Evolutionary conservation across 192 early-diverging fungal species (phyloP), one percentile per base, ranked within the genome.

Genomic region (Chytriomyces sp.): DNA sequence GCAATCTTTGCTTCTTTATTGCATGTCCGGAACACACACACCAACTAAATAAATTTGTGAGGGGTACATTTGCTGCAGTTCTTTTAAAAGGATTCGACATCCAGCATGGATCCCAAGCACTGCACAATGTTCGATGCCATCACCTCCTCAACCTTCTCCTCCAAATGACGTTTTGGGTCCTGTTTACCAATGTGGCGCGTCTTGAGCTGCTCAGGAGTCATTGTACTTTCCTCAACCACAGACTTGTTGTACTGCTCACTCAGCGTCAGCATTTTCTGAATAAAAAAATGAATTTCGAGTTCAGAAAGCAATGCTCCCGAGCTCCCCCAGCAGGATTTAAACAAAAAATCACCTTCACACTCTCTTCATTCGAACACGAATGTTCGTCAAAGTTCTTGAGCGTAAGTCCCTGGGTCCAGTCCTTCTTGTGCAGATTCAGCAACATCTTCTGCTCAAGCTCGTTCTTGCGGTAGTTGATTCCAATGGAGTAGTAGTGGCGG

Each of bases 111-210:
- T 26, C 93, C 96, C 70, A 99, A 86, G 28, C 93, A 91, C 86
- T 97, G 95, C 6, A 99, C 94, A 87, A 99, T 98, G 81, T 98
- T 99, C 81, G 92, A 91, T 67, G 92, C 89, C 97, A 99, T 98
- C 45, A 92, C 90, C 43, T 89, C 85, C 75, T 97, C 96, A 4
- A 97, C 94, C 43, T 92, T 96, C 47, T 93, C 91, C 82, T 97
- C 95, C 77, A 99, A 84, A 83, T 99, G 98, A 77, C 96, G 91
- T 88, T 99, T 99, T 16, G 98, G 98, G 79, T 99, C 98, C 84
- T 99, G 96, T 82, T 99, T 99, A 46, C 98, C 98, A n/a, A 99
- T 96, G 82, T 99, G 98, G 47, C 98, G 95, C 9, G 94, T 98
- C 84, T 96, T 94, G 46, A 99, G 92, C 85, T 98, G 94, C 61